Conservation (phyloP, 2,329 filamentous ascomycete genomes). For the Fusarium anthophilum region DNA sequence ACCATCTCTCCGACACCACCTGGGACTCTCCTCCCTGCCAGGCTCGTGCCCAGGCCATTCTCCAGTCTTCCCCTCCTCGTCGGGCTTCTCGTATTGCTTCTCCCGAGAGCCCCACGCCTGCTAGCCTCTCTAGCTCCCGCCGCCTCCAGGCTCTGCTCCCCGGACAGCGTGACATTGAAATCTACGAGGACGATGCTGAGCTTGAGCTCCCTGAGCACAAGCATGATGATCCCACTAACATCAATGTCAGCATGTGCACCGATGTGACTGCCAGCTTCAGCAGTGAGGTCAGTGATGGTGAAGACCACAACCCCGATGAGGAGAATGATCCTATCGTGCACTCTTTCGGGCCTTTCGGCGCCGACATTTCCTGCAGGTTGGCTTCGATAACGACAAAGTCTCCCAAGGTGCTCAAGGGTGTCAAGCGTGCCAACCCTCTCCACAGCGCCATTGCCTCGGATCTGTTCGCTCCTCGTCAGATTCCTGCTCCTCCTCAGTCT, state of each 20-base stretch:
- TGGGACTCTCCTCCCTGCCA: slow-evolving; percentile 71
- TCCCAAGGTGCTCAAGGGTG: slow-evolving; percentile 57
- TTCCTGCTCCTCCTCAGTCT: slow-evolving; percentile 36
- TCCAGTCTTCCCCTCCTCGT: slow-evolving; percentile 71
- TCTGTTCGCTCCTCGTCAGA: slow-evolving; percentile 36
- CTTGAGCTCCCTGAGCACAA: slow-evolving; percentile 52
- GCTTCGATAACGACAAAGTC: slow-evolving; percentile 79
- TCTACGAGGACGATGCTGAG: slow-evolving; percentile 82
- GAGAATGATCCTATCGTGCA: slow-evolving; percentile 94
- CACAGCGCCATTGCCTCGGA: slow-evolving; percentile 36
- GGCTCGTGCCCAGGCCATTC: slow-evolving; percentile 47
- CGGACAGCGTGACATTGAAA: slow-evolving; percentile 62
- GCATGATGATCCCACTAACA: slow-evolving; percentile 37
- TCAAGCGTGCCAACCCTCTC: slow-evolving; percentile 36
- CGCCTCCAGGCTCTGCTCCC: slow-evolving; percentile 57
- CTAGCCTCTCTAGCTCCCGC: slow-evolving; percentile 53
- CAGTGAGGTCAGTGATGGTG: slow-evolving; percentile 62
- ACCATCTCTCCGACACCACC: slow-evolving; percentile 70
- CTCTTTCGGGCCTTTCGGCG: slow-evolving; percentile 90
- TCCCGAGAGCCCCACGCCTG: slow-evolving; percentile 74
- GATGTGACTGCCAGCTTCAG: slow-evolving; percentile 63
- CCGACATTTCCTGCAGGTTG: slow-evolving; percentile 83
- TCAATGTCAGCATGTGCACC: slow-evolving; percentile 59
- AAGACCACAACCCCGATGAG: slow-evolving; percentile 83
- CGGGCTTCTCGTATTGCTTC: slow-evolving; percentile 70